phyloP scores from a whole-genome alignment of 257 asterid genomes.

The Ajuga chamaepitys region DNA sequence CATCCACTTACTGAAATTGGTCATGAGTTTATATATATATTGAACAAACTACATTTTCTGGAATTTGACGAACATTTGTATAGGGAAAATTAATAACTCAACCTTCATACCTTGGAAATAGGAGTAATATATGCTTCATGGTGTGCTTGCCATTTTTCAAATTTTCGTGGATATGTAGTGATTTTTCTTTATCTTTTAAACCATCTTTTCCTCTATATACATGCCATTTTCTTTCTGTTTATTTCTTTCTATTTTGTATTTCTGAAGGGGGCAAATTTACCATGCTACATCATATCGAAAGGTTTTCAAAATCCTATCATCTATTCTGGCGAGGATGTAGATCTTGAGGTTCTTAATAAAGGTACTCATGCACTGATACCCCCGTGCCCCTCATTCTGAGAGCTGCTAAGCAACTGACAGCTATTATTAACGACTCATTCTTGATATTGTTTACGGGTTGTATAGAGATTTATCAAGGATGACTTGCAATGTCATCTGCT shows the following conservation, averaged over 20 bases:
- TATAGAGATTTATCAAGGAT: slow-evolving; percentile 10
- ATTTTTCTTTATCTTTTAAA: neutral
- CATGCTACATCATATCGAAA: slow-evolving; percentile 54
- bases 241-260: neutral
- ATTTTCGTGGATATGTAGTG: neutral
- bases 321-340: slow-evolving; percentile 39
- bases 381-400: slow-evolving; percentile 12
- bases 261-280: slow-evolving; percentile 32
- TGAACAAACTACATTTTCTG: neutral
- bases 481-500: slow-evolving; percentile 10
- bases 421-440: neutral
- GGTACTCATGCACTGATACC: slow-evolving; percentile 38
- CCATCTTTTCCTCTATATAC: neutral
- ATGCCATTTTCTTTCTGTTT: neutral
- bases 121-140: neutral
- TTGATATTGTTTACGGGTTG: neutral
- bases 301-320: slow-evolving; percentile 50
- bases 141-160: neutral
- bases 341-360: slow-evolving; percentile 48
- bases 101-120: neutral
- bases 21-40: neutral
- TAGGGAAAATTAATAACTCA: neutral
- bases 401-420: neutral
- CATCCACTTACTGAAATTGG: too few relatives aligned
- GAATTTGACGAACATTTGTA: neutral